A percentile compares a stretch with the other conserved stretches of the same genome.
phyloP scores from a whole-genome alignment of 75 land plant species.

The Pseudotsuga menziesii region DNA sequence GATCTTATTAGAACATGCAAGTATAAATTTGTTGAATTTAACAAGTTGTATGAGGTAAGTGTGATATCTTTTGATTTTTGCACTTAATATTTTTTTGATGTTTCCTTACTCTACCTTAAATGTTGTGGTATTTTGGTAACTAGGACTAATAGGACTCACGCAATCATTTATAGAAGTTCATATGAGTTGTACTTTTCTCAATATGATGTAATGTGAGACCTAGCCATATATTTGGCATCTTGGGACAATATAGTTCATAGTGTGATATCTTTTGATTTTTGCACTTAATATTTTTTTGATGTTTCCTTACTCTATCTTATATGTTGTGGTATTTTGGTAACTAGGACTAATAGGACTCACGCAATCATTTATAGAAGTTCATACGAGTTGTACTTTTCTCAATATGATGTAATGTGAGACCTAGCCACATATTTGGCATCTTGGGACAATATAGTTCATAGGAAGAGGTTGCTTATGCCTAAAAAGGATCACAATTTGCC shows the following conservation, averaged over 20 bases:
- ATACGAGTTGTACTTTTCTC: constrained; percentile 42
- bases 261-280: background rate
- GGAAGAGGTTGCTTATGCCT: constrained; percentile 50
- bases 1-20: constrained; percentile 42
- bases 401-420: constrained; percentile 59
- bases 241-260: constrained; percentile 16
- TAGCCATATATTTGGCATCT: constrained; percentile 38
- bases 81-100: background rate
- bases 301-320: too few species aligned
- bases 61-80: background rate
- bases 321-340: too few species aligned
- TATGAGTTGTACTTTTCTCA: constrained; percentile 47
- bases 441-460: constrained; percentile 12
- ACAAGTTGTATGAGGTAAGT: constrained; percentile 21
- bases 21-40: constrained; percentile 49
- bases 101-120: too few species aligned
- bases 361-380: constrained; percentile 23
- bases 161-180: constrained; percentile 23
- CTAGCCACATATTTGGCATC: constrained; percentile 39
- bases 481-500: constrained; percentile 37
- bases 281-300: background rate
- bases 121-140: too few species aligned
- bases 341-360: background rate
- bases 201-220: constrained; percentile 56
- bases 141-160: background rate